Evolutionary conservation across 108 stramenopile species (phyloP).

Genomic region (Skeletonema menzelii): DNA sequence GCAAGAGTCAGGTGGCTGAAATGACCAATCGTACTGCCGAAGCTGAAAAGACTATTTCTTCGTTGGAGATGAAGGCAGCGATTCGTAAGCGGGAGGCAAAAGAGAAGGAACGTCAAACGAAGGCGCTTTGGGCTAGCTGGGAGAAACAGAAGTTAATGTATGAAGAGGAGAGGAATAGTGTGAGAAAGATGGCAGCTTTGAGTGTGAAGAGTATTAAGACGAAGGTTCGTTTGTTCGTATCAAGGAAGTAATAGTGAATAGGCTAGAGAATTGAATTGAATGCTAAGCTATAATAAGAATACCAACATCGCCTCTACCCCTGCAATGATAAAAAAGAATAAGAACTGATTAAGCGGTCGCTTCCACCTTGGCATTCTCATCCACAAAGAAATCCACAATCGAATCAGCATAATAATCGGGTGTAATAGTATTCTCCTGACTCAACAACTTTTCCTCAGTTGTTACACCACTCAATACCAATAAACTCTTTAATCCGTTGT

Average conservation of each 20-base stretch:
- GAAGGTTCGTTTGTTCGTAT: conserved; percentile 14
- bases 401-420: conserved; percentile 96
- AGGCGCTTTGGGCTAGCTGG: background rate
- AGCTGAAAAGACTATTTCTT: conserved; percentile 1
- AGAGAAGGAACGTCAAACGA: conserved; percentile 11
- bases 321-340: background rate
- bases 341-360: conserved; percentile 3
- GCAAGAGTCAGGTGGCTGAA: conserved; percentile 1
- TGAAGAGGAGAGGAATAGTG: conserved; percentile 32
- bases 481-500: conserved; percentile 94
- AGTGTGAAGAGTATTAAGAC: conserved; percentile 27
- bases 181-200: conserved; percentile 26
- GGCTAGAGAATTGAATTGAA: background rate
- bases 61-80: background rate
- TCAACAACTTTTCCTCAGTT: conserved; percentile 89
- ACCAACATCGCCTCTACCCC: background rate
- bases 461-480: conserved; percentile 97
- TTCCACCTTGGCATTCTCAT: conserved; percentile 39
- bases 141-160: conserved; percentile 1
- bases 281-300: background rate
- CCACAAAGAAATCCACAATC: conserved; percentile 90
- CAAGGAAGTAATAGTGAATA: background rate
- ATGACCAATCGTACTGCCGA: conserved; percentile 1
- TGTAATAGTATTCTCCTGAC: conserved; percentile 86
- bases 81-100: conserved; percentile 7